Evolutionary conservation across 176 grass and related monocot genomes (phyloP).

Genomic region (Triticum turgidum): DNA sequence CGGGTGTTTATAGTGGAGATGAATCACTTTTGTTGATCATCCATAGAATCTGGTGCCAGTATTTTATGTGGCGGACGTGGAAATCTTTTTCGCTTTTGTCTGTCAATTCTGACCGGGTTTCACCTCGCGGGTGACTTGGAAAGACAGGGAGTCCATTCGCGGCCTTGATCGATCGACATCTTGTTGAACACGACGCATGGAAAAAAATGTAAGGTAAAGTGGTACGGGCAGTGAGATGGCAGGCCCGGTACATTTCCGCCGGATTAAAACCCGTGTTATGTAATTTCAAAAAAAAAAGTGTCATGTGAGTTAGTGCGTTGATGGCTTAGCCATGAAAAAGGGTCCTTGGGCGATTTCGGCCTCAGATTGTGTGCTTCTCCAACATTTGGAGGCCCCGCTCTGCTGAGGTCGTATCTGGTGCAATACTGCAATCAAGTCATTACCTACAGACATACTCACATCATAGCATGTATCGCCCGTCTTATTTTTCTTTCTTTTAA

Average conservation of each 20-base stretch:
- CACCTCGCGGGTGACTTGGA: background rate
- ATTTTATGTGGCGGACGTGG: background rate
- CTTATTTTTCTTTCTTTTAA: too few species aligned
- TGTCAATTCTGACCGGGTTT: background rate
- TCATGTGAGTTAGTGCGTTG: background rate
- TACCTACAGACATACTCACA: background rate
- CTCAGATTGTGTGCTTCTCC: background rate
- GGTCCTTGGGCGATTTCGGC: background rate
- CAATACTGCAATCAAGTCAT: background rate
- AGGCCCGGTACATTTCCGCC: background rate
- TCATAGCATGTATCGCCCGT: too few species aligned
- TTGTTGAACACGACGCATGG: constrained; percentile 7
- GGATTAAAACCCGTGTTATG: background rate
- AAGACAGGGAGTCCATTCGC: background rate
- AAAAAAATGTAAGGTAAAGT: background rate
- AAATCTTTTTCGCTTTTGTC: background rate
- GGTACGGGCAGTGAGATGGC: background rate
- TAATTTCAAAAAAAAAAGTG: background rate
- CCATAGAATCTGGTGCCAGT: too few species aligned
- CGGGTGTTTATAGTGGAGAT: background rate
- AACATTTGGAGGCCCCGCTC: background rate
- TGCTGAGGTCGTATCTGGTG: background rate
- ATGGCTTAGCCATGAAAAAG: background rate
- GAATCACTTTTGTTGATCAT: too few species aligned
- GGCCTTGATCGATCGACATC: background rate